A percentile compares a stretch with the other conserved stretches of the same genome.
phyloP scores from a whole-genome alignment of 2,329 filamentous ascomycete species.

The Metarhizium sp. region DNA sequence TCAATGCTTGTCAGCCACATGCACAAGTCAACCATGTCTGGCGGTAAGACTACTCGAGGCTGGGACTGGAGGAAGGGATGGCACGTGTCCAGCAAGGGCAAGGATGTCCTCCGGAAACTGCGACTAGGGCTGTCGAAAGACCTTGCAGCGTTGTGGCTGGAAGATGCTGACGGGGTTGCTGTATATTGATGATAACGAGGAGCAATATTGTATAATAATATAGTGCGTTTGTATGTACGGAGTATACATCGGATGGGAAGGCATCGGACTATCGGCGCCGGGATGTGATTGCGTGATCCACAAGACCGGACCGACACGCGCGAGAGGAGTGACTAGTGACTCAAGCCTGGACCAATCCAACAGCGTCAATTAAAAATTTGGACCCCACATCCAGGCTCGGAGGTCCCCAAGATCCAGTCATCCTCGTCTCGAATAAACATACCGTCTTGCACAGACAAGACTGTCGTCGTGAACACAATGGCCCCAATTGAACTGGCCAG shows the following conservation, averaged over 20 bases:
- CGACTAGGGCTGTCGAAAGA: slow-evolving; percentile 67
- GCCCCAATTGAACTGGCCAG: slow-evolving; percentile 41
- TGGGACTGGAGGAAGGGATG: slow-evolving; percentile 78
- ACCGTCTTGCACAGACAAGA: background rate
- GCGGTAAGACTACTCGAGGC: slow-evolving; percentile 45
- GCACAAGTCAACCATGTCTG: slow-evolving; percentile 49
- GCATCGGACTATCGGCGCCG: background rate
- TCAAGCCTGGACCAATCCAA: slow-evolving; percentile 22
- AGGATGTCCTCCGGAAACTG: slow-evolving; percentile 63
- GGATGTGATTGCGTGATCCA: slow-evolving; percentile 1
- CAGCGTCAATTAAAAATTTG: slow-evolving; percentile 23
- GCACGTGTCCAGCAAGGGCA: slow-evolving; percentile 53
- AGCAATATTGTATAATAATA: background rate
- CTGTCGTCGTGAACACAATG: slow-evolving; percentile 24
- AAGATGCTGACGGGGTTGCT: slow-evolving; percentile 50
- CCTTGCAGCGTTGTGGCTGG: slow-evolving; percentile 59
- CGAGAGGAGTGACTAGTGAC: background rate
- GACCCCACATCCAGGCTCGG: slow-evolving; percentile 1
- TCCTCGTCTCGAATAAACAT: background rate
- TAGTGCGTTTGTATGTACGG: too few relatives aligned
- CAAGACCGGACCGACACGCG: background rate
- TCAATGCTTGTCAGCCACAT: slow-evolving; percentile 58
- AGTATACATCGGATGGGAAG: background rate
- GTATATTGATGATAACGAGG: slow-evolving; percentile 20
- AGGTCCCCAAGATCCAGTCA: background rate